Evolutionary conservation across 495 filamentous ascomycete genomes (phyloP), one percentile per base, ranked within the genome.

Genomic region (Penicillium riverlandense): DNA sequence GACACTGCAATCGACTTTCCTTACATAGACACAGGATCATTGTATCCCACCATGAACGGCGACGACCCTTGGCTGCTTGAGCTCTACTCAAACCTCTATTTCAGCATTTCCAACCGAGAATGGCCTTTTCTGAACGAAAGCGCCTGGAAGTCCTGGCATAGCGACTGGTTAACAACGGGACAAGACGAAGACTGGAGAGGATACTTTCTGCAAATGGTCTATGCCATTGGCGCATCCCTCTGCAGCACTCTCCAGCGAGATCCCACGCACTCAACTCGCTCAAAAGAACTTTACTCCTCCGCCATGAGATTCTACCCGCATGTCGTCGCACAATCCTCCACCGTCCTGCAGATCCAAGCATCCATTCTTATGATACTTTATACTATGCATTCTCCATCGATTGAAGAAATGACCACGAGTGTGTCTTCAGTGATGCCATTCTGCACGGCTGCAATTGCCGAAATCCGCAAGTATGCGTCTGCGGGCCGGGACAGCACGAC

Each of bases 391-490:
- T 65, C 54, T 14, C 57, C 61, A n/a, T 65, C 59, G 2, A 57
- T 59, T 2, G 57, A 62, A 29, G 61, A 65, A 16, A 62, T 65
- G 6, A 44, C 52, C 2, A 55, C 54, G 3, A 55, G 46, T 30
- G 59, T 65, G 1, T 54, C 59, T 27, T 65, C 61, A 8, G 57
- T 65, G 16, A 45, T 62, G 8, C 61, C 61, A 9, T 65, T 65
- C 13, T 65, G 61, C 28, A 57, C 49, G 15, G 54, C 57, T 11
- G 49, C 61, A n/a, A 55, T 65, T 44, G 48, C 59, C 3, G 59
- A 62, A 28, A 51, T 62, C 10, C 45, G 49, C 16, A 65, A 58
- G 35, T 46, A 48, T 11, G 50, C 45, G 0, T 48, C 52, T 7
- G 37, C 48, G 8, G 41, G 37, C 14, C 29, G 37, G 4, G 39